A percentile compares a stretch with the other conserved stretches of the same genome.
Evolutionary conservation across 2,329 filamentous ascomycete species (phyloP).

Genomic region (Gliomastix tumulicola): DNA sequence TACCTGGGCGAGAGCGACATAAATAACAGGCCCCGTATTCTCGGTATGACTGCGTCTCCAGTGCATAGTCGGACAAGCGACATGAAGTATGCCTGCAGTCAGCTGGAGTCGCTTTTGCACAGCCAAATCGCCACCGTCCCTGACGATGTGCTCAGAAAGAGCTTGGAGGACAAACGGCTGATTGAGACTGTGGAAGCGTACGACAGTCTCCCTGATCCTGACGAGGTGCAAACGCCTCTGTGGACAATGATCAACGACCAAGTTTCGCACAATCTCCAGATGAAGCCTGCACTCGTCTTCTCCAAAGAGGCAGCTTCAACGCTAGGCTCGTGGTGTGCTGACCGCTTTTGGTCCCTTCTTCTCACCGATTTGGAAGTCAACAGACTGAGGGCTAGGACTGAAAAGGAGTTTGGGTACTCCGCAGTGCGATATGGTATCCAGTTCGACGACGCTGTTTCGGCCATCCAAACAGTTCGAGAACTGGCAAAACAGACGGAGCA

Average conservation of each 20-base stretch:
- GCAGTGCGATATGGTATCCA: slow-evolving; percentile 4
- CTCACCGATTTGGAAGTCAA: slow-evolving; percentile 55
- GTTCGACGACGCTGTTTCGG: slow-evolving; percentile 43
- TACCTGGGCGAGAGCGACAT: slow-evolving; percentile 47
- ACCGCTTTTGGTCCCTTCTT: slow-evolving; percentile 70
- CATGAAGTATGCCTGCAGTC: slow-evolving; percentile 59
- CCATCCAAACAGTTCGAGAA: slow-evolving; percentile 51
- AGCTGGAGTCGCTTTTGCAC: slow-evolving; percentile 71
- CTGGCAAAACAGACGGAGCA: slow-evolving; percentile 48
- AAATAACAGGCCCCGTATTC: slow-evolving; percentile 61
- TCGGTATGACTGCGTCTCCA: slow-evolving; percentile 96
- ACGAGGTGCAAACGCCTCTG: slow-evolving; percentile 55
- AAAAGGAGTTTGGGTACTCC: slow-evolving; percentile 21
- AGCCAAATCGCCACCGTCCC: slow-evolving; percentile 73
- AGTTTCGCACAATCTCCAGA: slow-evolving; percentile 30
- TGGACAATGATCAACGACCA: slow-evolving; percentile 45
- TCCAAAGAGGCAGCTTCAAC: slow-evolving; percentile 53
- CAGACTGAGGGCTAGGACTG: slow-evolving; percentile 53
- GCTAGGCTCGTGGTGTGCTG: slow-evolving; percentile 78
- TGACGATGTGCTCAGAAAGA: slow-evolving; percentile 23
- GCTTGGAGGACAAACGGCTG: slow-evolving; percentile 13
- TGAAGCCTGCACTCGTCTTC: slow-evolving; percentile 53
- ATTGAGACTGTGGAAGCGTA: slow-evolving; percentile 47
- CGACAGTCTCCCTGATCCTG: slow-evolving; percentile 30
- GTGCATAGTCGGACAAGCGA: slow-evolving; percentile 71